Evolutionary conservation across 2,329 filamentous ascomycete genomes (phyloP), one percentile per base, ranked within the genome.

Genomic region (Alternaria triticimaculans): DNA sequence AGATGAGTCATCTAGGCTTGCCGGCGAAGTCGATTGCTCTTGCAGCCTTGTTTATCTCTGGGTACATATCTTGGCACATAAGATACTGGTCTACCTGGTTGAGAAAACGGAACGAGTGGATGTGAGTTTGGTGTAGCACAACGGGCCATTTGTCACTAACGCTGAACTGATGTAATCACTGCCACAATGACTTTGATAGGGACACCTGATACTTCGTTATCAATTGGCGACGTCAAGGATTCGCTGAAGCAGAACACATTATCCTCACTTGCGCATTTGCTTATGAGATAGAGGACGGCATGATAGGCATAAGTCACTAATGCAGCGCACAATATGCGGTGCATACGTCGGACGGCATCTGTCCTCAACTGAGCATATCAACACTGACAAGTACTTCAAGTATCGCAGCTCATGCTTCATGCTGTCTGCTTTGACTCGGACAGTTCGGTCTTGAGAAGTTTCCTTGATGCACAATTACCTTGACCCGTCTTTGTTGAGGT

Each of bases 391-490:
- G 4, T 11, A 18, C n/a, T 18, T 6, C 0, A 18, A 41, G 37
- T 41, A 9, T 41, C n/a, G 18, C 37, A 41, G n/a, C n/a, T 41
- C 37, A 41, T 41, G n/a, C 0, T 10, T 2, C 2, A 0, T 41
- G 37, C 37, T 41, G n/a, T 10, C 15, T 41, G 9, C 8, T 18
- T 41, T 18, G 37, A 18, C 37, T 41, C 37, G 2, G 7, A 41
- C 8, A 9, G 0, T 6, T 2, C 15, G 9, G n/a, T 9, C 15
- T 41, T 4, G 3, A 10, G 2, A 18, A 1, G 9, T 0, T 41
- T 10, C 8, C 5, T 41, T 18, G 37, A 41, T 41, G n/a, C 37
- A 41, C 37, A 3, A 2, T 41, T 2, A 2, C 4, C 2, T 1
- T 18, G 15, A n/a, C 6, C 6, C 6, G 30, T 14, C 12, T 33